Conservation (phyloP, 75 land plant genomes). For the Pinus taeda region DNA sequence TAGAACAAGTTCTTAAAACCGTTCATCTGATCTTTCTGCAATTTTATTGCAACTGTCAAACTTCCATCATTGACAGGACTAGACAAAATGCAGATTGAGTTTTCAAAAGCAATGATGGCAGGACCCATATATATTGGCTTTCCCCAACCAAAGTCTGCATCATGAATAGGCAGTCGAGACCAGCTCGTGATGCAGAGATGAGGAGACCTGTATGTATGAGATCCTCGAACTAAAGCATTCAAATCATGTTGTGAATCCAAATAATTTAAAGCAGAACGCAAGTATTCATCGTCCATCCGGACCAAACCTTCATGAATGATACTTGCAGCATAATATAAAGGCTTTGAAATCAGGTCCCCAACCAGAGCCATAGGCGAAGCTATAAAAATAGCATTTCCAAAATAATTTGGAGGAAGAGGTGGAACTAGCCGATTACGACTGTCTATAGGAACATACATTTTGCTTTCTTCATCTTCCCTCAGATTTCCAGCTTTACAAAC, state of each 20-base stretch:
- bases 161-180: constrained; percentile 56
- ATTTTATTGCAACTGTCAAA: constrained; percentile 48
- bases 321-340: constrained; percentile 17
- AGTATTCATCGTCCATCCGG: constrained; percentile 29
- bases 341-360: constrained; percentile 29
- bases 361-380: constrained; percentile 38
- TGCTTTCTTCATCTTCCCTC: constrained; percentile 27
- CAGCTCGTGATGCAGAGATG: constrained; percentile 65
- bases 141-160: constrained; percentile 87
- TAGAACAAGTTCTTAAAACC: constrained; percentile 29
- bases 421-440: constrained; percentile 34
- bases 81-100: constrained; percentile 43
- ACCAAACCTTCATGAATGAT: constrained; percentile 29
- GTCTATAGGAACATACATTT: constrained; percentile 52
- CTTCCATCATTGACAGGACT: constrained; percentile 58
- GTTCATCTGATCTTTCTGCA: constrained; percentile 60
- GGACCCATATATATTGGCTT: constrained; percentile 61
- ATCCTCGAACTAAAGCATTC: constrained; percentile 44
- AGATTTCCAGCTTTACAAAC: constrained; percentile 35
- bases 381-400: constrained; percentile 60
- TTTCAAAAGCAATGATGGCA: constrained; percentile 41
- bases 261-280: constrained; percentile 46
- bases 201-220: constrained; percentile 54
- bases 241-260: constrained; percentile 53
- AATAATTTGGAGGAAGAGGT: constrained; percentile 47